Conservation (phyloP, 2,329 filamentous ascomycete genomes). For the Rhynchosporium agropyri region DNA sequence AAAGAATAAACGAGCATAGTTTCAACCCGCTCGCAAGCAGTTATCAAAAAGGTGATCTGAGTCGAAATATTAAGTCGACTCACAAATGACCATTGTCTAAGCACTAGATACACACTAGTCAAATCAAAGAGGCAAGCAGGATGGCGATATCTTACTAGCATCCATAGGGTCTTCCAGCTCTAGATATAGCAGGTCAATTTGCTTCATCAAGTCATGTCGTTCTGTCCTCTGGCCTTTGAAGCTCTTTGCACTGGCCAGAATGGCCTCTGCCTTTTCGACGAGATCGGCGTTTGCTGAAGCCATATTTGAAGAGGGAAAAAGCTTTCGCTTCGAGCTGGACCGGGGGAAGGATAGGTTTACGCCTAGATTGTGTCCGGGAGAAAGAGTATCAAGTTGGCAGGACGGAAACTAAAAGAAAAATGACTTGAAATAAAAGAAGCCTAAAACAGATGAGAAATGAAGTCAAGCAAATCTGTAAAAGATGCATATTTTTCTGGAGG, state of each 20-base stretch:
- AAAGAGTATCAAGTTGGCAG: neutral
- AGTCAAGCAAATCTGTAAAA: neutral
- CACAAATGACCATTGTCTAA: constrained; percentile 15
- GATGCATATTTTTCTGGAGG: too few relatives aligned
- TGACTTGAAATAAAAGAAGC: neutral
- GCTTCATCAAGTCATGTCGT: constrained; percentile 27
- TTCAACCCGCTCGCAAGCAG: neutral
- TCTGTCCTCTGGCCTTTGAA: constrained; percentile 23
- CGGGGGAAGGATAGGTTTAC: too few relatives aligned
- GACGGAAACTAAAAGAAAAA: neutral
- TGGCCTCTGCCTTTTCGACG: constrained; percentile 15
- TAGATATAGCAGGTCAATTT: constrained; percentile 26
- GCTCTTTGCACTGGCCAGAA: constrained; percentile 22
- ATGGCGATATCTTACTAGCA: constrained; percentile 23
- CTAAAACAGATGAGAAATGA: neutral
- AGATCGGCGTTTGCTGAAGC: constrained; percentile 9
- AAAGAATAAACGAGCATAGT: neutral
- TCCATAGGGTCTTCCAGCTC: constrained; percentile 28
- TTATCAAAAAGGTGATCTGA: neutral
- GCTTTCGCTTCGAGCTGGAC: neutral
- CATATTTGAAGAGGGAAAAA: neutral
- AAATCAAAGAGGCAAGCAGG: neutral
- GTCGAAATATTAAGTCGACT: neutral
- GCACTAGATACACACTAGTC: neutral
- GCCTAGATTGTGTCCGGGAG: neutral